Conservation (phyloP, 768 basidiomycete species). For the Coprinopsis marcescibilis region DNA sequence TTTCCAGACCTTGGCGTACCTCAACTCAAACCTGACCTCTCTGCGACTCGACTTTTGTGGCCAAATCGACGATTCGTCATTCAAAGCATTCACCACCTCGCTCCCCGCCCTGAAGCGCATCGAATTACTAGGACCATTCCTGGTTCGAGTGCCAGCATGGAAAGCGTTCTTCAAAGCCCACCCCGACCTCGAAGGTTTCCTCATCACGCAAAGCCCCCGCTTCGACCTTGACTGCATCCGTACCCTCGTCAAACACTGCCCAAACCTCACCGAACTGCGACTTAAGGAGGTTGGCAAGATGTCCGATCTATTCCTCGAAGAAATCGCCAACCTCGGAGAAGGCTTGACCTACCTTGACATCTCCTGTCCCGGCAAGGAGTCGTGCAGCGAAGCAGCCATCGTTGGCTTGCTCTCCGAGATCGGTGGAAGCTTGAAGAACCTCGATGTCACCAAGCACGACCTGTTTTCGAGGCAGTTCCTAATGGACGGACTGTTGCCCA, state of each 20-base stretch:
- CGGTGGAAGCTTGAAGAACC: conserved; percentile 48
- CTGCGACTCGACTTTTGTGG: conserved; percentile 87
- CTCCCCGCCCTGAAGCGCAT: conserved; percentile 66
- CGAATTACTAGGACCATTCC: conserved; percentile 84
- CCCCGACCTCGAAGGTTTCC: conserved; percentile 61
- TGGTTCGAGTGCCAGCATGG: conserved; percentile 75
- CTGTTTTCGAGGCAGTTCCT: conserved; percentile 59
- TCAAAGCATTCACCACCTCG: conserved; percentile 52
- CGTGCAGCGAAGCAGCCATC: conserved; percentile 52
- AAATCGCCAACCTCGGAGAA: conserved; percentile 43
- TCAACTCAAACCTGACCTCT: conserved; percentile 79
- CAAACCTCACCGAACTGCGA: conserved; percentile 58
- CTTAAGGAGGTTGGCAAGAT: conserved; percentile 75
- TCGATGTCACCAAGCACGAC: conserved; percentile 70
- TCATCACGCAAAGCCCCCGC: conserved; percentile 80
- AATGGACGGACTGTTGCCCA: conserved; percentile 47
- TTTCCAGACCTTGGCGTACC: conserved; percentile 61
- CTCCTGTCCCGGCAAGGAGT: conserved; percentile 44
- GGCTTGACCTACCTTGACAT: conserved; percentile 56
- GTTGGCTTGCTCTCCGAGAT: conserved; percentile 48
- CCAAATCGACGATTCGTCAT: conserved; percentile 58
- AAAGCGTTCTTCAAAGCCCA: conserved; percentile 62
- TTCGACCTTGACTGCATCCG: conserved; percentile 69
- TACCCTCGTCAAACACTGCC: conserved; percentile 50
- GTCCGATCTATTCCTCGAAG: conserved; percentile 54